Base-by-base conservation (phyloP, 805 yeast species). In the Candida boleticola region DNA sequence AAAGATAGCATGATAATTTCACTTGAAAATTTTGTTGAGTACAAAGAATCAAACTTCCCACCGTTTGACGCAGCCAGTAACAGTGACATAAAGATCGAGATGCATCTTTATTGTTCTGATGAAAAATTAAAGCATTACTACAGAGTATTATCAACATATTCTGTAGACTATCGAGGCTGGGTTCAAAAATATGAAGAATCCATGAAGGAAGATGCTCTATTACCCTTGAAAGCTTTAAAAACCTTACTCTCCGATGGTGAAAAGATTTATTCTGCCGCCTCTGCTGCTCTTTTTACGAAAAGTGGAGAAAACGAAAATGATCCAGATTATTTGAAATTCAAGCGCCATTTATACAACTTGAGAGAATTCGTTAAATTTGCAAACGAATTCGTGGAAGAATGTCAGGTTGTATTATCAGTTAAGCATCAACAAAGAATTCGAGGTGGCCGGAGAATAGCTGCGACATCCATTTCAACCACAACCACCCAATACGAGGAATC, bases 171-270 rank as follows among this genome's bases (percentile, higher is more conserved):
- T 21, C 60, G 60, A 4, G 66, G 66, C 5, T 85, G 92, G 92
- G 46, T 73, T 13, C 44, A 52, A 3, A 71, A 68, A 42, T 76
- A 76, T 51, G 64, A 71, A 29, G 60, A 58, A 3, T 41, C 69
- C 3, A 60, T 81, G 58, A 39, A 53, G 0, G 63, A 63, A 1
- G 64, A 71, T 40, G 57, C 69, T 2, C 72, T 70, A 9, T 77
- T 85, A 2, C 50, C 80, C 1, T 57, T 82, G 31, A 73, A 73
- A 41, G 44, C 60, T 2, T 64, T 79, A 44, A 73, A 66, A 45
- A 46, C 63, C 0, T 50, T 82, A n/a, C 59, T 74, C 3, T 41
- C 54, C 3, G 88, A 83, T 37, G 84, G 87, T 4, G 82, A 80
- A 45, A 65, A 71, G 33, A 68, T 82, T 1, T 54, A 55, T n/a